Base-by-base conservation (phyloP, 2,329 filamentous ascomycete genomes). In the Shiraia sp. region DNA sequence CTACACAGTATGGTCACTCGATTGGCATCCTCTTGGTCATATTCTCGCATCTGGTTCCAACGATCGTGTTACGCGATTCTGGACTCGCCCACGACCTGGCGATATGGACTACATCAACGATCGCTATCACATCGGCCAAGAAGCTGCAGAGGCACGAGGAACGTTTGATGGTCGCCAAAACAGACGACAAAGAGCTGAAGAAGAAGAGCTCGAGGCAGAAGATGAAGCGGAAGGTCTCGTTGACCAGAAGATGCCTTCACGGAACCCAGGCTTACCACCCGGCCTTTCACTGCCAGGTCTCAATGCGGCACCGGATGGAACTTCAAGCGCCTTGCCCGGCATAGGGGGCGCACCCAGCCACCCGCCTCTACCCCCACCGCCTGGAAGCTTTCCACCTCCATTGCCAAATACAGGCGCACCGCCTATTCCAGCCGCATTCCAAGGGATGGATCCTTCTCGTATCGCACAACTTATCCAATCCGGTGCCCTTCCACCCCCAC, bases 1-100 rank as follows among this genome's bases (percentile, higher is more conserved):
- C 56, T 95, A 91, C 66, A 90, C 90, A 13, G 93, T 99, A 52
- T 99, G 93, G 93, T 95, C 91, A 13, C 80, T 99, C 35, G 91
- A 96, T 73, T 99, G 93, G 91, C 93, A 99, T 66, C 93, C 93
- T 1, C 79, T 97, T 0, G 93, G 93, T 19, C 93, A 99, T 64
- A 92, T 99, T 50, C 80, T 99, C 6, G 91, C 91, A 1, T 95
- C 92, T 2, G 93, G 93, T 10, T 96, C 91, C 9, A 97, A 99
- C 68, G 93, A 99, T 68, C 86, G 93, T 28, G 91, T 96, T 48
- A 97, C 93, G 2, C 85, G 93, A 33, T 99, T 99, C 75, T 99
- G 93, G 93, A 90, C 91, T 3, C 85, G 93, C 29, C 83, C 90
- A 12, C 79, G 93, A 33, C 93, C 93, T 2, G 93, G 93, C 34